phyloP scores from a whole-genome alignment of 495 filamentous ascomycete genomes.

The Hypoxylon lienhwacheense region DNA sequence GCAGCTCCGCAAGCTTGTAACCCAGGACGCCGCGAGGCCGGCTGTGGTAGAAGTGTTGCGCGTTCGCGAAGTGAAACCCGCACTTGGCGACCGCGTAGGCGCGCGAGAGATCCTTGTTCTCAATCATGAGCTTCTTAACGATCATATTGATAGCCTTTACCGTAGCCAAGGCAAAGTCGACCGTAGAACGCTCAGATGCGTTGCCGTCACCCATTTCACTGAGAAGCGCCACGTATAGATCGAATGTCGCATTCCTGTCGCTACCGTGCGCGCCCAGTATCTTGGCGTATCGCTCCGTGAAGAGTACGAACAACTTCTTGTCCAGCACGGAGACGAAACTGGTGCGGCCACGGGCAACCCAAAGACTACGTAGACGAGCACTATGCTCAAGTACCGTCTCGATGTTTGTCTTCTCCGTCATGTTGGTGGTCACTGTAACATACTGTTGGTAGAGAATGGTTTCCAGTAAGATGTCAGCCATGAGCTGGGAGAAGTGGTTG shows the following conservation, averaged over 20 bases:
- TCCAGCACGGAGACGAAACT: slow-evolving; percentile 52
- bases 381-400: slow-evolving; percentile 54
- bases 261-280: slow-evolving; percentile 41
- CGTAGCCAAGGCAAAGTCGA: slow-evolving; percentile 44
- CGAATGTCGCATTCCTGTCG: slow-evolving; percentile 42
- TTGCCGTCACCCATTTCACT: slow-evolving; percentile 46
- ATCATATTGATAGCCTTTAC: slow-evolving; percentile 42
- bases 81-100: slow-evolving; percentile 29
- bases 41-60: slow-evolving; percentile 55
- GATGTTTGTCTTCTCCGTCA: slow-evolving; percentile 40
- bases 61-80: slow-evolving; percentile 58
- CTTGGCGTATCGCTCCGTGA: slow-evolving; percentile 54
- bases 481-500: slow-evolving; percentile 55
- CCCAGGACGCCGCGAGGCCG: slow-evolving; percentile 53
- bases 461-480: slow-evolving; percentile 60
- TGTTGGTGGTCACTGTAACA: slow-evolving; percentile 46
- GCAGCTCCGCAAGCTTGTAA: slow-evolving; percentile 58
- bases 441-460: slow-evolving; percentile 61
- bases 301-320: slow-evolving; percentile 59
- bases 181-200: slow-evolving; percentile 37
- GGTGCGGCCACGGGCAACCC: slow-evolving; percentile 50
- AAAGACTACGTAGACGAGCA: slow-evolving; percentile 56
- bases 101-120: slow-evolving; percentile 18
- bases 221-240: slow-evolving; percentile 55
- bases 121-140: slow-evolving; percentile 38